These are phyloP conservation scores for Neurospora sp. DNA, from an alignment of 495 filamentous ascomycete genomes.

Conservation along the genomic window DNA sequence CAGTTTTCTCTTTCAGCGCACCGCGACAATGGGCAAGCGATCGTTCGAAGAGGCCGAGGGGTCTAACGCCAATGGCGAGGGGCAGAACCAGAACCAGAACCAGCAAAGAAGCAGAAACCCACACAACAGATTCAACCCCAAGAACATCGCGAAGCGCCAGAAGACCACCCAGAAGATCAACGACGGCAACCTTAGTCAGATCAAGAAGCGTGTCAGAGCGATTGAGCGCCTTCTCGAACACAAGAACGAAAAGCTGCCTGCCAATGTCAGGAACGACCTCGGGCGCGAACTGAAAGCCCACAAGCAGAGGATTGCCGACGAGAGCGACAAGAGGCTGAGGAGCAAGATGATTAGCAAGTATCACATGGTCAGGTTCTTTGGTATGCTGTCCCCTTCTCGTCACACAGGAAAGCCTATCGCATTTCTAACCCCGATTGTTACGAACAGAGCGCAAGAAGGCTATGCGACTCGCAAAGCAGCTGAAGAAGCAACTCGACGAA, in stretches of 20 bases:
- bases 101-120: slow-evolving; percentile 3
- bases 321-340: slow-evolving; percentile 46
- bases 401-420: not conserved
- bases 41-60: slow-evolving; percentile 14
- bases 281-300: slow-evolving; percentile 74
- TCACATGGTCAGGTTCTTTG: slow-evolving; percentile 88
- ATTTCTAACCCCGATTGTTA: not conserved
- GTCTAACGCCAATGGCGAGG: slow-evolving; percentile 5
- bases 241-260: slow-evolving; percentile 50
- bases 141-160: slow-evolving; percentile 18
- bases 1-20: not conserved
- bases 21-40: slow-evolving; percentile 11
- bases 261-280: slow-evolving; percentile 61
- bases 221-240: slow-evolving; percentile 53
- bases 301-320: slow-evolving; percentile 55
- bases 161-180: slow-evolving; percentile 22
- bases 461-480: slow-evolving; percentile 53
- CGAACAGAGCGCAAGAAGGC: slow-evolving; percentile 74
- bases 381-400: slow-evolving; percentile 32
- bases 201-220: slow-evolving; percentile 52
- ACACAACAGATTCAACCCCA: slow-evolving; percentile 1
- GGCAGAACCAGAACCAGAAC: slow-evolving; percentile 3
- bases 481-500: slow-evolving; percentile 44
- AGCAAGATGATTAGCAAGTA: slow-evolving; percentile 75
- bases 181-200: slow-evolving; percentile 27